Percentiles rank a stretch among this genome's conserved stretches.
Evolutionary conservation across 2,329 filamentous ascomycete species (phyloP).

Genomic region (Eurotiales sp.): DNA sequence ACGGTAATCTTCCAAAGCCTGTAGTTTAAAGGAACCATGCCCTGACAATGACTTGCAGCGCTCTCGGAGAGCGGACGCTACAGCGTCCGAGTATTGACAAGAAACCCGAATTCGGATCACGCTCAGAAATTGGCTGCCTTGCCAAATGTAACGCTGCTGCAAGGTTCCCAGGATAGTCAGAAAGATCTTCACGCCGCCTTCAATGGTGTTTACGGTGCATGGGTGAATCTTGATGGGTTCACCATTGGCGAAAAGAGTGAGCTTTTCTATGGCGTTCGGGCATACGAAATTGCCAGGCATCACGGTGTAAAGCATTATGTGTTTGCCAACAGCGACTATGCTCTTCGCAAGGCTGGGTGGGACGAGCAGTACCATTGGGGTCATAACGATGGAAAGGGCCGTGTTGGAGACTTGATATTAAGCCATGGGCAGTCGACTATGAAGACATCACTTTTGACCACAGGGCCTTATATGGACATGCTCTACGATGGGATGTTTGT

Average conservation of each 20-base stretch:
- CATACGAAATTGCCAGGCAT: constrained; percentile 41
- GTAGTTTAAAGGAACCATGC: neutral
- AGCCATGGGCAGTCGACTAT: constrained; percentile 12
- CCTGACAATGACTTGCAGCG: constrained; percentile 5
- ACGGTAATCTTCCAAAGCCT: no score
- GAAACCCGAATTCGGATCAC: constrained; percentile 40
- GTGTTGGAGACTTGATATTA: constrained; percentile 11
- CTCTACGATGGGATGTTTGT: constrained; percentile 19
- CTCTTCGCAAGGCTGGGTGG: constrained; percentile 14
- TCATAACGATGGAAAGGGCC: constrained; percentile 12
- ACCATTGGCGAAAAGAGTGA: constrained; percentile 35
- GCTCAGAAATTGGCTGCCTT: constrained; percentile 42
- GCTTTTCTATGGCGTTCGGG: constrained; percentile 37
- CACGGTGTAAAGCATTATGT: constrained; percentile 42
- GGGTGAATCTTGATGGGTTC: constrained; percentile 53
- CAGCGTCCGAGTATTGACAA: constrained; percentile 46
- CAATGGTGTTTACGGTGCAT: constrained; percentile 44
- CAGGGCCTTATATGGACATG: constrained; percentile 48
- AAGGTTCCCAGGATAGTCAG: constrained; percentile 48
- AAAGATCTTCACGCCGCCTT: constrained; percentile 43
- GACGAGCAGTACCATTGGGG: constrained; percentile 12
- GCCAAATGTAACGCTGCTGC: constrained; percentile 46
- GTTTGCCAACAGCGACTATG: constrained; percentile 26
- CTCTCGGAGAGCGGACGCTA: constrained; percentile 33
- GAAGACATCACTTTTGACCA: constrained; percentile 34